A percentile compares a stretch with the other conserved stretches of the same genome.
These are phyloP conservation scores for Microstegium vimineum DNA, from an alignment of 176 grass and related monocot genomes.

Conservation along the genomic window DNA sequence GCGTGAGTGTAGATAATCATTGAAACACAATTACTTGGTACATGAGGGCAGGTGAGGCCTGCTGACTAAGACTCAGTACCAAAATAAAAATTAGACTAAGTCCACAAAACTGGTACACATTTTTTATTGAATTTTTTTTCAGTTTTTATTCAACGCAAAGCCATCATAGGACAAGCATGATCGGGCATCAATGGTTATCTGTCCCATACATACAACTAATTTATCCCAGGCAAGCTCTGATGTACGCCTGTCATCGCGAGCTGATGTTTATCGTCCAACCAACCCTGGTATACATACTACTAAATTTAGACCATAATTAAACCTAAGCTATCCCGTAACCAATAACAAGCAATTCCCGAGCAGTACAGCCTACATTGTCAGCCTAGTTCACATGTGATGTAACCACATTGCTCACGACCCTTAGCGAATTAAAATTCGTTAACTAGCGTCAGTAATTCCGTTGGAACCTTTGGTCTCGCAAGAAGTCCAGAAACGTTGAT, in stretches of 20 bases:
- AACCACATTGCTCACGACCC: not conserved
- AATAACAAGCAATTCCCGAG: not conserved
- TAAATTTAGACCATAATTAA: not conserved
- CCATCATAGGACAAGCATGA: too few relatives aligned
- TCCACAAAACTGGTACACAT: not conserved
- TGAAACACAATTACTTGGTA: not conserved
- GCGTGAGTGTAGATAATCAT: not conserved
- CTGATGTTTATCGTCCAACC: not conserved
- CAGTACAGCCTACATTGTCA: not conserved
- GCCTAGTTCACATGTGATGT: too few relatives aligned
- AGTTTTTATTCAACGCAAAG: not conserved
- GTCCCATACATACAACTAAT: too few relatives aligned
- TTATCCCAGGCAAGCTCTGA: too few relatives aligned
- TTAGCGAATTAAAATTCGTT: not conserved
- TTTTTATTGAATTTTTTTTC: not conserved
- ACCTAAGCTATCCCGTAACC: not conserved
- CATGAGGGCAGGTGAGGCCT: conserved; percentile 3
- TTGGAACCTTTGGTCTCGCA: not conserved
- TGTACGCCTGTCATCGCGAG: not conserved
- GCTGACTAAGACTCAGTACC: not conserved
- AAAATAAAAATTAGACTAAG: not conserved
- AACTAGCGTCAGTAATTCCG: not conserved
- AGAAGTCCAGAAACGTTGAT: not conserved
- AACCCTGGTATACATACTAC: not conserved
- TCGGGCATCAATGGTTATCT: too few relatives aligned